Evolutionary conservation across 1,284 basidiomycete species (phyloP).

Genomic region (Chiua sp.): DNA sequence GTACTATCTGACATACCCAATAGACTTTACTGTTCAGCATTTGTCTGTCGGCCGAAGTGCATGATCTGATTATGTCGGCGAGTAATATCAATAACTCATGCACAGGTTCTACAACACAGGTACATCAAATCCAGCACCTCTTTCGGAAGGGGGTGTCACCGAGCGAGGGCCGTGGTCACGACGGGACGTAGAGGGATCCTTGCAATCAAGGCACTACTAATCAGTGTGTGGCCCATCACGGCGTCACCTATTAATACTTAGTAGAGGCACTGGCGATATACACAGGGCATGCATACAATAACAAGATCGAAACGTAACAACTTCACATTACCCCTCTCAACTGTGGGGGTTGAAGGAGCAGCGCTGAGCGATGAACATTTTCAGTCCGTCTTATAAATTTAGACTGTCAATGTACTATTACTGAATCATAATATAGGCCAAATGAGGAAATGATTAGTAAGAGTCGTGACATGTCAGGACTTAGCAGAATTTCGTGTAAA

Average conservation of each 20-base stretch:
- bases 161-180: not conserved
- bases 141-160: not conserved
- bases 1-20: slow-evolving; percentile 34
- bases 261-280: not conserved
- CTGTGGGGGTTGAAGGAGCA: slow-evolving; percentile 13
- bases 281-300: too few relatives aligned
- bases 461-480: too few relatives aligned
- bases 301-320: not conserved
- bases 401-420: too few relatives aligned
- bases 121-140: not conserved
- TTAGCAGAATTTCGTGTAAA: too few relatives aligned
- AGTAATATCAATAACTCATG: not conserved
- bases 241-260: too few relatives aligned
- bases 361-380: slow-evolving; percentile 26
- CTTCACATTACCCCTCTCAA: too few relatives aligned
- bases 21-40: slow-evolving; percentile 22
- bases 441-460: too few relatives aligned
- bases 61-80: not conserved
- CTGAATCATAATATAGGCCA: too few relatives aligned
- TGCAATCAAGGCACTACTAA: not conserved
- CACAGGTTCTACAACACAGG: not conserved
- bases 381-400: slow-evolving; percentile 28
- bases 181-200: slow-evolving; percentile 6
- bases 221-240: not conserved
- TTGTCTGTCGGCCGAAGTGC: not conserved